A percentile compares a stretch with the other conserved stretches of the same genome.
Conservation (phyloP, 169 alveolate species). For the Ichthyophthirius multifiliis region DNA sequence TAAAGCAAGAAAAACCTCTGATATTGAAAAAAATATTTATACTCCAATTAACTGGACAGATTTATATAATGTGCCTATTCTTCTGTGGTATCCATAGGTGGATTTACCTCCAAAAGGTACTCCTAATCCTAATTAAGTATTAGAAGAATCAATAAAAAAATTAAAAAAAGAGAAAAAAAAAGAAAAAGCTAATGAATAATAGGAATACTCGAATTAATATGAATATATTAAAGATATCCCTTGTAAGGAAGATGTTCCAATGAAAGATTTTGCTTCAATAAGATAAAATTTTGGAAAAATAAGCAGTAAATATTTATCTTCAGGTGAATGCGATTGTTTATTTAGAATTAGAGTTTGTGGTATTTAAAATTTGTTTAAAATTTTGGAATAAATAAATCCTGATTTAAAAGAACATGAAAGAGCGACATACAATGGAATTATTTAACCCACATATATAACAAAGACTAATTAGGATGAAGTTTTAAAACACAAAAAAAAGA, state of each 20-base stretch:
- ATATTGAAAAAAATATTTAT: background rate
- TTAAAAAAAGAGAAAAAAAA: background rate
- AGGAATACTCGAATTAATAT: background rate
- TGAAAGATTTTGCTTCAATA: background rate
- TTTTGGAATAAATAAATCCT: background rate
- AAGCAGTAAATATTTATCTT: conserved; percentile 15
- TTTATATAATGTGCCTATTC: conserved; percentile 24
- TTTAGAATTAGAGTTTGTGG: conserved; percentile 39
- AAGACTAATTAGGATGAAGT: conserved; percentile 10
- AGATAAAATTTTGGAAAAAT: conserved; percentile 16
- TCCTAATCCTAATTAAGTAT: background rate
- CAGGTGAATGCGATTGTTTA: conserved; percentile 55
- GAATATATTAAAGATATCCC: background rate
- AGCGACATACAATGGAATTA: conserved; percentile 11
- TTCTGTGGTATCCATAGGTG: conserved; percentile 32
- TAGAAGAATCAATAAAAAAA: background rate
- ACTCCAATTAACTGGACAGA: conserved; percentile 18
- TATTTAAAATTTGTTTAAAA: conserved; percentile 25
- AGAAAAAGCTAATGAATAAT: background rate
- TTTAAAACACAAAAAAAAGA: background rate
- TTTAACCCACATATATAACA: conserved; percentile 8
- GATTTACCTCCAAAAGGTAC: background rate
- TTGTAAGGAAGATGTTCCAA: background rate
- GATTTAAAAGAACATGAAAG: conserved; percentile 22
- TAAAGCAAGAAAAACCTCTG: background rate